Percentiles rank a stretch among this genome's conserved stretches.
phyloP scores from a whole-genome alignment of 495 filamentous ascomycete species.

The Neurospora sp. region DNA sequence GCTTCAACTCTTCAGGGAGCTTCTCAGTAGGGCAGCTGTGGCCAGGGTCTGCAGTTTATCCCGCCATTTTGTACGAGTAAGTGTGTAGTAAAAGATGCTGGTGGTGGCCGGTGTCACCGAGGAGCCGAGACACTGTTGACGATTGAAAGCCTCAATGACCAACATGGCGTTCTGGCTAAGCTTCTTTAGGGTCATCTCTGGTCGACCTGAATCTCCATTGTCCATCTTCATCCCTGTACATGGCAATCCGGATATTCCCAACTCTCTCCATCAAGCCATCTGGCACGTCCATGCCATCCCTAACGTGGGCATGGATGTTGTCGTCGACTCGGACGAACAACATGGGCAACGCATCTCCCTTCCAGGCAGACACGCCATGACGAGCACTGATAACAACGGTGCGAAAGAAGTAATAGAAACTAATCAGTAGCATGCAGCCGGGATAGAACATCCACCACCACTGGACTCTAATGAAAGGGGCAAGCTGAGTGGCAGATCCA shows the following conservation, averaged over 20 bases:
- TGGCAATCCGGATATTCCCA: constrained; percentile 20
- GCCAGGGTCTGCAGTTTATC: neutral
- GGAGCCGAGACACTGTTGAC: neutral
- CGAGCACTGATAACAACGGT: constrained; percentile 23
- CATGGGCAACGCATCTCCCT: constrained; percentile 27
- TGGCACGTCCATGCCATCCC: constrained; percentile 26
- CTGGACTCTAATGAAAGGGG: constrained; percentile 23
- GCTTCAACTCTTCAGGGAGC: neutral
- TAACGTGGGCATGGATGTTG: constrained; percentile 20
- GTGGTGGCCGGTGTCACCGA: neutral
- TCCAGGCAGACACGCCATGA: constrained; percentile 27
- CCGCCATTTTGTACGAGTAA: neutral
- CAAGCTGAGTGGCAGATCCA: constrained; percentile 20
- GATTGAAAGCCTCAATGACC: neutral
- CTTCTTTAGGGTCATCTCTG: neutral
- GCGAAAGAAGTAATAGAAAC: constrained; percentile 24
- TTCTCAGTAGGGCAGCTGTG: neutral
- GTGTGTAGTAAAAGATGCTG: neutral
- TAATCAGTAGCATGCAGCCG: constrained; percentile 22
- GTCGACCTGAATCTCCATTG: constrained; percentile 23
- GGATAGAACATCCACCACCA: constrained; percentile 31
- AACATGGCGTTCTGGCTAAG: neutral
- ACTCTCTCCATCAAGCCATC: constrained; percentile 22
- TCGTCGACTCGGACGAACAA: constrained; percentile 28
- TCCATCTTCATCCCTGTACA: constrained; percentile 21